phyloP scores from a whole-genome alignment of 192 early-diverging fungal genomes.

The Oehlia diaphana region DNA sequence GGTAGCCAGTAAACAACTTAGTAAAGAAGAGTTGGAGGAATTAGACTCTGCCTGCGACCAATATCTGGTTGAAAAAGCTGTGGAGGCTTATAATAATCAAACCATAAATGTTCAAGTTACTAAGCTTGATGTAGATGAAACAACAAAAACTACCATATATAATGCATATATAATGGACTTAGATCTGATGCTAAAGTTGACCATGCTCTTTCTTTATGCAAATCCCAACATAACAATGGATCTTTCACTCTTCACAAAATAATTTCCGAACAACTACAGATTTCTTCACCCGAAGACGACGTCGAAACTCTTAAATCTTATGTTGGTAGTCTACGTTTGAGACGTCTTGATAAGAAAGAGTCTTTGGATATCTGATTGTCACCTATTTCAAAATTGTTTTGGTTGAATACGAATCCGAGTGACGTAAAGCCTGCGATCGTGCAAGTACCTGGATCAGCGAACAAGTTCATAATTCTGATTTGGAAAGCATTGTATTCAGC shows the following conservation, averaged over 20 bases:
- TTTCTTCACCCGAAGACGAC: neutral
- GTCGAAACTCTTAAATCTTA: neutral
- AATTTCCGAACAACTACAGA: conserved; percentile 5
- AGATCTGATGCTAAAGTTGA: neutral
- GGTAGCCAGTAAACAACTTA: neutral
- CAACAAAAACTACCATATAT: neutral
- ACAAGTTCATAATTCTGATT: neutral
- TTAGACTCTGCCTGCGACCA: neutral
- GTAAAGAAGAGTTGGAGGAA: neutral
- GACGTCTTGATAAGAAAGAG: neutral
- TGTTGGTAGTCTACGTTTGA: neutral
- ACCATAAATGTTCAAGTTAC: neutral
- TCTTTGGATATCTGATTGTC: neutral
- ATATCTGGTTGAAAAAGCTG: neutral
- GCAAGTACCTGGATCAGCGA: neutral
- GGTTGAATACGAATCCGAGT: neutral
- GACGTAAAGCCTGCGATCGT: neutral
- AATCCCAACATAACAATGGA: neutral
- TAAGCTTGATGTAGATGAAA: neutral
- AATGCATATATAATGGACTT: neutral
- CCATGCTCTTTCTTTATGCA: neutral
- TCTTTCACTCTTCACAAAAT: neutral
- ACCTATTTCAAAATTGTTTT: conserved; percentile 3
- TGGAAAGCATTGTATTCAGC: conserved; percentile 8
- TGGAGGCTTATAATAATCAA: neutral